Conservation (phyloP, 768 basidiomycete genomes). For the Pleurotus tuber-regium region DNA sequence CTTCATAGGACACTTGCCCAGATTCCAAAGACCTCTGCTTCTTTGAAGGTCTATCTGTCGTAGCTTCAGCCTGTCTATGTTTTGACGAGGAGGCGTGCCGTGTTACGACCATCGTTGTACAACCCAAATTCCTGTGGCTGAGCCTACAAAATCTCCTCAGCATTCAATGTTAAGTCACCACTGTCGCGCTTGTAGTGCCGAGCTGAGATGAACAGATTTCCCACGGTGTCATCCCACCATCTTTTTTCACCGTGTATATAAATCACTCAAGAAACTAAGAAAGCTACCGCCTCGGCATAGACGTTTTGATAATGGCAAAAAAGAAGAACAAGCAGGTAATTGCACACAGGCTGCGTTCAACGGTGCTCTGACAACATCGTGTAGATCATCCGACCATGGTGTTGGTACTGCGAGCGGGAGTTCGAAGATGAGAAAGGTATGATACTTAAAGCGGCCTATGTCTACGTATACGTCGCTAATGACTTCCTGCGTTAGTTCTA, state of each 20-base stretch:
- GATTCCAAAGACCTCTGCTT: not conserved
- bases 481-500: no score
- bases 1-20: not conserved
- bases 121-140: not conserved
- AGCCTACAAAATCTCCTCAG: not conserved
- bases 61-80: not conserved
- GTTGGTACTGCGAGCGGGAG: constrained; percentile 99
- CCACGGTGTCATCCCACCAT: not conserved
- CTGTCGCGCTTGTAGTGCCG: no score
- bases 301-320: constrained; percentile 55
- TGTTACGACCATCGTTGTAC: not conserved
- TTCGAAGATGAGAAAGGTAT: constrained; percentile 99
- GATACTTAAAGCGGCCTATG: no score
- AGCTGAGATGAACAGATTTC: no score
- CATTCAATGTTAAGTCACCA: no score
- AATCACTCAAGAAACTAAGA: no score
- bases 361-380: constrained; percentile 2
- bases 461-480: no score
- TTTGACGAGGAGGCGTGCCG: not conserved
- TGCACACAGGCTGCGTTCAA: not conserved
- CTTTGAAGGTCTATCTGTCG: not conserved
- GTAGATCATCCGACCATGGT: constrained; percentile 88
- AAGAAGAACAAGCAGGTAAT: constrained; percentile 60
- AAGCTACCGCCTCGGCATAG: no score
- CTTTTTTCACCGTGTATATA: no score